These are phyloP conservation scores for Vachellia pachyceras DNA, from an alignment of 306 rosid species.

Conservation along the genomic window DNA sequence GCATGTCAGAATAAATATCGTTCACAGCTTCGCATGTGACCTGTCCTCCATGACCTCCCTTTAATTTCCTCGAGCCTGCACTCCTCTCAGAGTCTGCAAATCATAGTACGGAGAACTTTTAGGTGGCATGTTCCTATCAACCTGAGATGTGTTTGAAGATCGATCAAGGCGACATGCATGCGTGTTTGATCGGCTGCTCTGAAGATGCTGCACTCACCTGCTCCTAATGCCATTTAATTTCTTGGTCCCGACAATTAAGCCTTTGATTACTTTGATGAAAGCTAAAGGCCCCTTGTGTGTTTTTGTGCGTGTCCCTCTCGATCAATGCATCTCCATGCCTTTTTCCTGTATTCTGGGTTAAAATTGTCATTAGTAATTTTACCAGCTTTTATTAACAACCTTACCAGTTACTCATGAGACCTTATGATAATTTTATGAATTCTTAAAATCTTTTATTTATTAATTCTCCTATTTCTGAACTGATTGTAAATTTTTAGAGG, in stretches of 20 bases:
- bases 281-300: not conserved
- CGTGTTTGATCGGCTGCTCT: not conserved
- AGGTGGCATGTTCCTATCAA: conserved; percentile 4
- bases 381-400: too few species aligned
- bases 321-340: not conserved
- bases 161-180: not conserved
- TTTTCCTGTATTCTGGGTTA: too few species aligned
- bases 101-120: not conserved
- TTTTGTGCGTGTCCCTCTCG: not conserved
- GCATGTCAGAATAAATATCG: not conserved
- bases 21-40: not conserved
- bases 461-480: too few species aligned
- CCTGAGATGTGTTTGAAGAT: not conserved
- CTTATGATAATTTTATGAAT: too few species aligned
- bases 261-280: not conserved
- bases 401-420: too few species aligned
- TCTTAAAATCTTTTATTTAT: too few species aligned
- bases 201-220: not conserved
- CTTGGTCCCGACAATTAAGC: not conserved
- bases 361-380: too few species aligned
- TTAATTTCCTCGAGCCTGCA: not conserved
- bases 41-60: not conserved
- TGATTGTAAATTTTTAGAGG: too few species aligned
- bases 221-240: not conserved
- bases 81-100: not conserved